A percentile compares a stretch with the other conserved stretches of the same genome.
These are phyloP conservation scores for Candida insectalens DNA, from an alignment of 805 yeast species.

Conservation along the genomic window DNA sequence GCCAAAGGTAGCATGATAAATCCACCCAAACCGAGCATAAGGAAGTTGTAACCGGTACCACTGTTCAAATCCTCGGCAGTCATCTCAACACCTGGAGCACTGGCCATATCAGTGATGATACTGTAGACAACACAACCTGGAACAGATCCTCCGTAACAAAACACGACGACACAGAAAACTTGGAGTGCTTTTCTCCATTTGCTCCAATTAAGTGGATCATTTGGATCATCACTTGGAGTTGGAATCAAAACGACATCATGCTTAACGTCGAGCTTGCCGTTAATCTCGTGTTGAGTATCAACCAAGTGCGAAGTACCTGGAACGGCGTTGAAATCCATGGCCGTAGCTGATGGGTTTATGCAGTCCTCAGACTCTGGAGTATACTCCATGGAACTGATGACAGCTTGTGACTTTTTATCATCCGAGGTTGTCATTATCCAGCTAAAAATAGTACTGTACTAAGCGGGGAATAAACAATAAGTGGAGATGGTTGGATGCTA, in stretches of 20 bases:
- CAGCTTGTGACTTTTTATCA: no score
- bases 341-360: no score
- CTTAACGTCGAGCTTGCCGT: conserved; percentile 7
- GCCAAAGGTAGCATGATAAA: conserved; percentile 29
- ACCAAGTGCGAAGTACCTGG: conserved; percentile 47
- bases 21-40: conserved; percentile 32
- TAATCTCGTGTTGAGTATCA: conserved; percentile 19
- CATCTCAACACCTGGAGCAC: conserved; percentile 19
- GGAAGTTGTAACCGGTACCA: conserved; percentile 29
- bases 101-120: conserved; percentile 18
- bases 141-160: conserved; percentile 21
- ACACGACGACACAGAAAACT: conserved; percentile 33
- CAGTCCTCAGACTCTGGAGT: no score
- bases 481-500: no score
- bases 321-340: conserved; percentile 27
- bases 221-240: conserved; percentile 57
- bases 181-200: conserved; percentile 35
- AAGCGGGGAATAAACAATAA: no score
- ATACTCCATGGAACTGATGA: no score
- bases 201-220: conserved; percentile 64
- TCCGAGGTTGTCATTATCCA: no score
- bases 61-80: conserved; percentile 25
- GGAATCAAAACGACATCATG: conserved; percentile 46
- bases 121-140: conserved; percentile 13
- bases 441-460: no score